Conservation (phyloP, 2,329 filamentous ascomycete species). For the Penicillium olsonii region DNA sequence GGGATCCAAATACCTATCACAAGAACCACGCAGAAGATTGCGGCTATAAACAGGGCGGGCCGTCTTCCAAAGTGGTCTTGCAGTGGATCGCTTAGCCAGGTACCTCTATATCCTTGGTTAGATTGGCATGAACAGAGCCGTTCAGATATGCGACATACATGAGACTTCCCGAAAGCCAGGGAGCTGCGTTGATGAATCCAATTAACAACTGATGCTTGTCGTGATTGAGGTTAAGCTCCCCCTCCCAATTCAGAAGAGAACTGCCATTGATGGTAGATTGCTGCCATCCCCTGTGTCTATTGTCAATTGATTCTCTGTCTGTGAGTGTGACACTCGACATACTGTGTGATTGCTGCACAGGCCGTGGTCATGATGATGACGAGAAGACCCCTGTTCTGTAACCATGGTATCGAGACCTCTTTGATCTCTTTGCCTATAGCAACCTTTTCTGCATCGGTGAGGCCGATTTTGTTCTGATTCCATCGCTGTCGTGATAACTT, state of each 20-base stretch:
- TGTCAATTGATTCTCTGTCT: not conserved
- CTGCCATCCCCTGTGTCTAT: conserved; percentile 22
- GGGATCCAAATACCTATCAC: not conserved
- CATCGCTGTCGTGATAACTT: not conserved
- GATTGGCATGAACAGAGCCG: not conserved
- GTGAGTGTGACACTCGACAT: not conserved
- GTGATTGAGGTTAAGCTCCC: not conserved
- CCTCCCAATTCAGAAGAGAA: conserved; percentile 1
- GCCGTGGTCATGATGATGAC: conserved; percentile 24
- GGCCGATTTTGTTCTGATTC: not conserved
- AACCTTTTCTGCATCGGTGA: not conserved
- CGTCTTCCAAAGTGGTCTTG: conserved; percentile 29
- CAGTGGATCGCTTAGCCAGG: conserved; percentile 25
- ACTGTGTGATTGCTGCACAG: conserved; percentile 29
- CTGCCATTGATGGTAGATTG: conserved; percentile 26
- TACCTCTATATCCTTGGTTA: not conserved
- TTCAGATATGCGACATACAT: not conserved
- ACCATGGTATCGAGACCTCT: not conserved
- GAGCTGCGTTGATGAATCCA: conserved; percentile 1
- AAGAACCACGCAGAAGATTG: conserved; percentile 24
- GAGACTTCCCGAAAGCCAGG: conserved; percentile 1
- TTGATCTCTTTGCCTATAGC: not conserved
- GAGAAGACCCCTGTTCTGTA: not conserved
- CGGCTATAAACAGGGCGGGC: conserved; percentile 41
- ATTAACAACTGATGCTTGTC: not conserved